Percentiles rank a stretch among this genome's conserved stretches.
Conservation (phyloP, 2,329 filamentous ascomycete genomes). For the Periconia sp. region DNA sequence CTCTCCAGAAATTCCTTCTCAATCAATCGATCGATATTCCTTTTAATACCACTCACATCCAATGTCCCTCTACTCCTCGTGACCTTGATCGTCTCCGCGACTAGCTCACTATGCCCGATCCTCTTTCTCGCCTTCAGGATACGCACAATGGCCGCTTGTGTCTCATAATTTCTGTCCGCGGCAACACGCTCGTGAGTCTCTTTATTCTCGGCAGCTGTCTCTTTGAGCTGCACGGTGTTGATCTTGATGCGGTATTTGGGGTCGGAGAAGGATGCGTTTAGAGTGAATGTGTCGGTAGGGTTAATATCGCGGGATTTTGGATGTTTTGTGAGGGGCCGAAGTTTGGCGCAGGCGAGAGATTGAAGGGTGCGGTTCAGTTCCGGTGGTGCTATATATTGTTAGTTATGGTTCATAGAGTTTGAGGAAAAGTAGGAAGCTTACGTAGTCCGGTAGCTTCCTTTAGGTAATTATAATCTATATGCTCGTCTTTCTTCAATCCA, state of each 20-base stretch:
- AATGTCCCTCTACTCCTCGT: conserved; percentile 86
- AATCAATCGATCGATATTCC: conserved; percentile 87
- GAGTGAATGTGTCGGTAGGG: conserved; percentile 79
- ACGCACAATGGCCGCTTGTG: conserved; percentile 92
- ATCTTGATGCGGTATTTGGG: conserved; percentile 93
- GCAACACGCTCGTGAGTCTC: conserved; percentile 90
- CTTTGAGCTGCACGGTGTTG: conserved; percentile 97
- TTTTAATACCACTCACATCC: conserved; percentile 88
- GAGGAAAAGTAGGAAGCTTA: conserved; percentile 48
- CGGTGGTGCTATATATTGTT: conserved; percentile 60
- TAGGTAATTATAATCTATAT: conserved; percentile 78
- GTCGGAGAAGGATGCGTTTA: conserved; percentile 79
- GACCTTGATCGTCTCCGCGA: conserved; percentile 89
- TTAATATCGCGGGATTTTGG: conserved; percentile 84
- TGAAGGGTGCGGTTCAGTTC: conserved; percentile 92
- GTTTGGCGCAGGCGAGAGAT: conserved; percentile 90
- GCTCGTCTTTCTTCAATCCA: conserved; percentile 64
- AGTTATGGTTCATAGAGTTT: conserved; percentile 7
- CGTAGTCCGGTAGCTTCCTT: conserved; percentile 74
- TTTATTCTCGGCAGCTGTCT: conserved; percentile 94
- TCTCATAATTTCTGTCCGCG: conserved; percentile 92
- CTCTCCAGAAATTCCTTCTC: conserved; percentile 49
- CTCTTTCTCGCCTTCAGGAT: conserved; percentile 96
- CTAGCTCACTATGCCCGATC: conserved; percentile 84
- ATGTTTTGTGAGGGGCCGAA: conserved; percentile 81